These are phyloP conservation scores for Leccinum disarticulatum DNA, from an alignment of 768 basidiomycete species.

Conservation along the genomic window DNA sequence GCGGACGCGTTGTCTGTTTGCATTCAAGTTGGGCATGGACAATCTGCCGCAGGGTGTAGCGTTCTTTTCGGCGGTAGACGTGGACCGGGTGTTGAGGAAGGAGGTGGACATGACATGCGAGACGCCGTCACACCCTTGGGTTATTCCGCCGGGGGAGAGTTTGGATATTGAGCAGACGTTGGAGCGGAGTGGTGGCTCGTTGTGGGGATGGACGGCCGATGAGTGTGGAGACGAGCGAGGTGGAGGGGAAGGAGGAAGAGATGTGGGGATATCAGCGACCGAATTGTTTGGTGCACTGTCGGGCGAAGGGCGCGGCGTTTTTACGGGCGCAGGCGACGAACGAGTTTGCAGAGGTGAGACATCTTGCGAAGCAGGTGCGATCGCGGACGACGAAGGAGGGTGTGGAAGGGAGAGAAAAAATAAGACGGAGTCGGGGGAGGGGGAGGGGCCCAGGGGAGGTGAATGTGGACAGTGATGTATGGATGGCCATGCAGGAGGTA, in stretches of 20 bases:
- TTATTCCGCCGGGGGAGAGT: slow-evolving; percentile 70
- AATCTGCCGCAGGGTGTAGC: slow-evolving; percentile 92
- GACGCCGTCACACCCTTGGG: slow-evolving; percentile 84
- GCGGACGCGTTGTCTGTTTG: slow-evolving; percentile 92
- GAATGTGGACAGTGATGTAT: too few species aligned
- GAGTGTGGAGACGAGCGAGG: slow-evolving; percentile 20
- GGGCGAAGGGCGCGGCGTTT: slow-evolving; percentile 41
- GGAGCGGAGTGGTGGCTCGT: slow-evolving; percentile 67
- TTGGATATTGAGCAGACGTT: slow-evolving; percentile 42
- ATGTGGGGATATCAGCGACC: slow-evolving; percentile 27
- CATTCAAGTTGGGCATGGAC: slow-evolving; percentile 89
- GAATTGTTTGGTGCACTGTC: slow-evolving; percentile 65
- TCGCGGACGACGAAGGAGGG: too few species aligned
- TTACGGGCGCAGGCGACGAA: slow-evolving; percentile 68
- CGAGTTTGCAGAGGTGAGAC: slow-evolving; percentile 53
- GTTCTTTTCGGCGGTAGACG: slow-evolving; percentile 94
- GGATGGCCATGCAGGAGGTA: too few species aligned
- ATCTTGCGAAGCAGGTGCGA: too few species aligned
- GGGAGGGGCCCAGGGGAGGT: too few species aligned
- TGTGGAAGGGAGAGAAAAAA: too few species aligned
- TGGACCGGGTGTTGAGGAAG: slow-evolving; percentile 87
- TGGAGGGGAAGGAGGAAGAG: slow-evolving; percentile 7
- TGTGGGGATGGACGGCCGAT: slow-evolving; percentile 62
- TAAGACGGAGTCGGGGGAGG: too few species aligned
- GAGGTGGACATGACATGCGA: slow-evolving; percentile 96